These are phyloP conservation scores for Pulveroboletus sp. DNA, from an alignment of 768 basidiomycete genomes.

Conservation along the genomic window DNA sequence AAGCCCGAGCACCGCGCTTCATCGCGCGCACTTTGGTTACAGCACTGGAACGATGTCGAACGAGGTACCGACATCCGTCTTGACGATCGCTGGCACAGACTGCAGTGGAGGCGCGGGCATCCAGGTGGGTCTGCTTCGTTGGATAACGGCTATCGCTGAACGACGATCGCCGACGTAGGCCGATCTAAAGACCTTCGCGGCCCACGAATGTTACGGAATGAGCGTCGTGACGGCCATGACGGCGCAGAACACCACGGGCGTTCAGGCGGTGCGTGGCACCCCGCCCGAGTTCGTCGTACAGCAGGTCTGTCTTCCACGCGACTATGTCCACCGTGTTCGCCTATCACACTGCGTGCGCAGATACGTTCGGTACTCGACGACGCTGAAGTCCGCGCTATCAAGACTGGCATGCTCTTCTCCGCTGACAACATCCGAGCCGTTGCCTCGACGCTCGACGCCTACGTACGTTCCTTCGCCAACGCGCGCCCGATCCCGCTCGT, in stretches of 20 bases:
- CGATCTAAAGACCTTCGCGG: conserved; percentile 82
- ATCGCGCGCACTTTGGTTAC: too few relatives aligned
- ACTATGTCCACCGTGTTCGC: background rate
- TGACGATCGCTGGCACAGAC: conserved; percentile 82
- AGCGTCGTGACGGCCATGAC: conserved; percentile 83
- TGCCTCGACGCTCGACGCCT: conserved; percentile 43
- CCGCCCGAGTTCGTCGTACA: conserved; percentile 68
- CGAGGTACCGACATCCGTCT: conserved; percentile 35
- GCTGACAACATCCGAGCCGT: conserved; percentile 50
- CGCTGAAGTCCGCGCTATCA: conserved; percentile 66
- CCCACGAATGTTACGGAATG: conserved; percentile 73
- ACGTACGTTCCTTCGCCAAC: conserved; percentile 33
- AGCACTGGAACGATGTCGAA: conserved; percentile 4
- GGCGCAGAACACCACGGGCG: conserved; percentile 85
- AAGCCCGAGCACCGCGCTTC: too few relatives aligned
- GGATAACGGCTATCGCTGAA: background rate
- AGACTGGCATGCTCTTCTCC: conserved; percentile 87
- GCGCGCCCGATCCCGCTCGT: conserved; percentile 57
- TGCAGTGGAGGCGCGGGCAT: conserved; percentile 87
- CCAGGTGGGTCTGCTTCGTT: conserved; percentile 47
- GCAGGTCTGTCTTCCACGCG: conserved; percentile 49
- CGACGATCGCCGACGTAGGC: conserved; percentile 50
- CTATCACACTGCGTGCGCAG: too few relatives aligned
- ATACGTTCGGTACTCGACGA: conserved; percentile 69
- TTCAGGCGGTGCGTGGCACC: conserved; percentile 65